A percentile compares a stretch with the other conserved stretches of the same genome.
Evolutionary conservation across 441 rosid species (phyloP).

Genomic region (Isatis lusitanica): DNA sequence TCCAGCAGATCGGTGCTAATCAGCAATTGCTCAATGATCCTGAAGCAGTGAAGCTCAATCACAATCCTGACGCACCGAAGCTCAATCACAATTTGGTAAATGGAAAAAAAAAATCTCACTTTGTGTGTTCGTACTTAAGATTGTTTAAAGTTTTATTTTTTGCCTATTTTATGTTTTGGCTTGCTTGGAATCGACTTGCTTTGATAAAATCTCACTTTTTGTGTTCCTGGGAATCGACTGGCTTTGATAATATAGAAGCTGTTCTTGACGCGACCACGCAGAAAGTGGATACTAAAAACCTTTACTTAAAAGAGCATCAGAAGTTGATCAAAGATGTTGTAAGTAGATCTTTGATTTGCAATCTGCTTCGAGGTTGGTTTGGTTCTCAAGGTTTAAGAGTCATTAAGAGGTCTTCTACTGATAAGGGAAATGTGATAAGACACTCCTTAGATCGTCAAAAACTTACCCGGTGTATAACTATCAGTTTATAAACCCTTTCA

Average conservation of each 20-base stretch:
- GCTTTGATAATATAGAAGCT: neutral
- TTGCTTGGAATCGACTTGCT: too few relatives aligned
- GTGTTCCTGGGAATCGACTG: neutral
- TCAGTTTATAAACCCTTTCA: neutral
- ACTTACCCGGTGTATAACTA: neutral
- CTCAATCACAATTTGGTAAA: too few relatives aligned
- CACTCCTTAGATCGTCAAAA: neutral
- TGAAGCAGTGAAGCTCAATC: conserved; percentile 45
- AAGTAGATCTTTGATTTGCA: neutral
- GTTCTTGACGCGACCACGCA: neutral
- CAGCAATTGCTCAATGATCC: too few relatives aligned
- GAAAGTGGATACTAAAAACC: conserved; percentile 38
- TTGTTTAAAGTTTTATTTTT: too few relatives aligned
- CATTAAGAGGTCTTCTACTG: neutral
- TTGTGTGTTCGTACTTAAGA: too few relatives aligned
- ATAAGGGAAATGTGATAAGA: neutral
- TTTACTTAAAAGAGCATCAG: conserved; percentile 41
- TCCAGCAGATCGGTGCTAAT: too few relatives aligned
- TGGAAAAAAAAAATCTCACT: too few relatives aligned
- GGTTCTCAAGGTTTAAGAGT: neutral
- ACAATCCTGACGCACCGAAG: too few relatives aligned
- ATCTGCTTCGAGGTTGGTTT: neutral
- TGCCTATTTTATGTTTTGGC: too few relatives aligned
- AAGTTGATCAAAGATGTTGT: neutral
- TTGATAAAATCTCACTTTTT: too few relatives aligned